Evolutionary conservation across 257 asterid genomes (phyloP).

Genomic region (Nicotiana paniculata): DNA sequence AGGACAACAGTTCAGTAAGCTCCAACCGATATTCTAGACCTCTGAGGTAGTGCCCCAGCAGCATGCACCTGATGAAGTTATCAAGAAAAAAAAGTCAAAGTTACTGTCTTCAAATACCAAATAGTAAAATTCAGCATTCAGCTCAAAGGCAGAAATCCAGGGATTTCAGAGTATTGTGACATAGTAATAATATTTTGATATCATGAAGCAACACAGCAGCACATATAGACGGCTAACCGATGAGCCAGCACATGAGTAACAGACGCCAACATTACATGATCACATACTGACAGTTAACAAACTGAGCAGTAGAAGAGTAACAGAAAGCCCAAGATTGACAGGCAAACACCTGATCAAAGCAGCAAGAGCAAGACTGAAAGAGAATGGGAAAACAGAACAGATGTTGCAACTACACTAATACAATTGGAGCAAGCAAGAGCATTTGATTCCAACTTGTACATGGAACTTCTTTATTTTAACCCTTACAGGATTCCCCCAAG

Average conservation of each 20-base stretch:
- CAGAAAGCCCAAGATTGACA: not conserved
- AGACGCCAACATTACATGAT: not conserved
- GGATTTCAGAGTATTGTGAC: not conserved
- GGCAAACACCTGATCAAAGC: not conserved
- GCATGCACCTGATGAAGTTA: constrained; percentile 69
- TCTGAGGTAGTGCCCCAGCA: constrained; percentile 87
- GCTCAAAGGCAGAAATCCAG: not conserved
- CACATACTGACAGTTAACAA: not conserved
- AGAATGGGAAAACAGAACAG: not conserved
- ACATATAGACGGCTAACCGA: not conserved
- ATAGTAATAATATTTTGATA: not conserved
- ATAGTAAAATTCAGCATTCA: not conserved
- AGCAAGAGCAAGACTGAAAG: not conserved
- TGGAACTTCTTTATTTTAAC: not conserved
- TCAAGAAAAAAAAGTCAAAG: not conserved
- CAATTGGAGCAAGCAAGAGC: not conserved
- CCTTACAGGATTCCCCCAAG: not conserved
- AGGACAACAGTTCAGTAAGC: constrained; percentile 60
- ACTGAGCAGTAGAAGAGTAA: not conserved
- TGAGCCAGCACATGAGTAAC: not conserved
- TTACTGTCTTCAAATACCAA: not conserved
- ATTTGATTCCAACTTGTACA: not conserved
- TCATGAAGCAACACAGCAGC: not conserved
- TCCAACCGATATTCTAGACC: constrained; percentile 81
- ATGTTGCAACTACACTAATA: not conserved